These are phyloP conservation scores for Chloropicon primus DNA, from an alignment of 139 green algal genomes.

Conservation along the genomic window DNA sequence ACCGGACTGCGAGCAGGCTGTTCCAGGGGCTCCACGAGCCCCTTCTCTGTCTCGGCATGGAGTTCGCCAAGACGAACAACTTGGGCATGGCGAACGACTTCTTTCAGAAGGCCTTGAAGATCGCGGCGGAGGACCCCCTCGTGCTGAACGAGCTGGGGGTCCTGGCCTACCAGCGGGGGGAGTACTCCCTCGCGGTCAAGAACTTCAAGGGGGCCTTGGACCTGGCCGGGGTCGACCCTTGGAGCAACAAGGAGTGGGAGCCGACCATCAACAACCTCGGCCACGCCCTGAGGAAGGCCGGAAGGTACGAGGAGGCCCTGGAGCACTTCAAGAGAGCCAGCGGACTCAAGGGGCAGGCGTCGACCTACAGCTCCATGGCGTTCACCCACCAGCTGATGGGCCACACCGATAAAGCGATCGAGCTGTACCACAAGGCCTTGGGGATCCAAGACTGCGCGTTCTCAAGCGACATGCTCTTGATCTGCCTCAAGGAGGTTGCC, in stretches of 20 bases:
- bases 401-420: conserved; percentile 43
- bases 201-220: conserved; percentile 41
- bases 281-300: conserved; percentile 71
- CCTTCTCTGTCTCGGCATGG: conserved; percentile 70
- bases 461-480: conserved; percentile 3
- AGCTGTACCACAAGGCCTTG: conserved; percentile 78
- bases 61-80: conserved; percentile 84
- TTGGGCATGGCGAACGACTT: conserved; percentile 53
- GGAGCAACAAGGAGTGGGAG: conserved; percentile 45
- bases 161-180: conserved; percentile 41
- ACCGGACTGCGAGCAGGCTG: conserved; percentile 76
- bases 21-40: conserved; percentile 87
- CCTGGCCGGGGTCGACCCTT: conserved; percentile 15
- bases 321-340: conserved; percentile 47
- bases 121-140: conserved; percentile 71
- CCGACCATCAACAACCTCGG: conserved; percentile 68
- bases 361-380: conserved; percentile 58
- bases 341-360: conserved; percentile 29
- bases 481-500: neutral
- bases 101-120: conserved; percentile 44
- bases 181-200: conserved; percentile 27
- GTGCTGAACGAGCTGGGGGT: conserved; percentile 79
- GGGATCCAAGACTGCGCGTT: conserved; percentile 42
- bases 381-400: conserved; percentile 64
- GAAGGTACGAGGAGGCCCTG: conserved; percentile 29